Conservation (phyloP, 192 early-diverging fungal species). For the Coemansia sp. region DNA sequence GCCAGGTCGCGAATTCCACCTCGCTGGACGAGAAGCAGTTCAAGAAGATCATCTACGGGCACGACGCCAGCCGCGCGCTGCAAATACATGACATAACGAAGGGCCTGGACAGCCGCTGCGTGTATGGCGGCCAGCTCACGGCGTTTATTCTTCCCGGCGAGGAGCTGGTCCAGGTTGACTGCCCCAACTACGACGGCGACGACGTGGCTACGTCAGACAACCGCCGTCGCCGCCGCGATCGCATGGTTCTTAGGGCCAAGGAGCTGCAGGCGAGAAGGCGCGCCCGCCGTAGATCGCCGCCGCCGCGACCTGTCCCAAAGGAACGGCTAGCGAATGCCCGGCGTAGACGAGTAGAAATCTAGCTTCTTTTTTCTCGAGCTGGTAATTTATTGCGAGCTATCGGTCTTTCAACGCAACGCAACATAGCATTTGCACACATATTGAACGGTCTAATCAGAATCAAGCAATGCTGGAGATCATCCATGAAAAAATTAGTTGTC, state of each 20-base stretch:
- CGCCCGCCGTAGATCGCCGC: no score
- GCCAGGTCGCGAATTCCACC: neutral
- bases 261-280: neutral
- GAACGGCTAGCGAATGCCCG: neutral
- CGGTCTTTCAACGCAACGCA: no score
- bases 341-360: no score
- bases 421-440: no score
- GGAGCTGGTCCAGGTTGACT: constrained; percentile 17
- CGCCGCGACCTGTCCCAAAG: neutral
- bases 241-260: neutral
- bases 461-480: no score
- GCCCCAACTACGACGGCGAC: neutral
- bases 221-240: neutral
- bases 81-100: constrained; percentile 54
- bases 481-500: no score
- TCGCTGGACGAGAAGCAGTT: constrained; percentile 20
- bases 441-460: no score
- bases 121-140: constrained; percentile 61
- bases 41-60: constrained; percentile 61
- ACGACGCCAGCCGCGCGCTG: constrained; percentile 60
- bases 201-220: neutral
- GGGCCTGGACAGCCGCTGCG: constrained; percentile 69
- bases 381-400: no score
- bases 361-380: no score
- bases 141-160: constrained; percentile 53